phyloP scores from a whole-genome alignment of 495 filamentous ascomycete species.

The Patellaria atrata region DNA sequence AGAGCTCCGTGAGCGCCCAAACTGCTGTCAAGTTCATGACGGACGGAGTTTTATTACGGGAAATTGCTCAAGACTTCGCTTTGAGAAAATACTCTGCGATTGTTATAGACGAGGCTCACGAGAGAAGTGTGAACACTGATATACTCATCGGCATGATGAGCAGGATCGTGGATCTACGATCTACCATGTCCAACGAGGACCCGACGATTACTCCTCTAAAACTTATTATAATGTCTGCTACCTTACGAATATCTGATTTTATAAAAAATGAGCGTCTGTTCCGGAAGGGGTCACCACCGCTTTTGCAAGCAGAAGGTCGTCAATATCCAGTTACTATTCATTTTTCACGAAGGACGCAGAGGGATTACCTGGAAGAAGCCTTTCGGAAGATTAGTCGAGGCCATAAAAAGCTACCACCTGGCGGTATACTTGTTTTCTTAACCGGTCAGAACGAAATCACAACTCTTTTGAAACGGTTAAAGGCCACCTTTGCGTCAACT shows the following conservation, averaged over 20 bases:
- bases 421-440: conserved; percentile 87
- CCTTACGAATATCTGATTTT: conserved; percentile 79
- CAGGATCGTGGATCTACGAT: conserved; percentile 68
- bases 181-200: conserved; percentile 47
- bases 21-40: conserved; percentile 99
- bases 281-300: conserved; percentile 54
- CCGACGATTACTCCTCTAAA: conserved; percentile 51
- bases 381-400: conserved; percentile 80
- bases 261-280: conserved; percentile 73
- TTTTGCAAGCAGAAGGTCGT: conserved; percentile 85
- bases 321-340: conserved; percentile 84
- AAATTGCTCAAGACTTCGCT: conserved; percentile 79
- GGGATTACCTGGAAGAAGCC: conserved; percentile 79
- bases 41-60: conserved; percentile 86
- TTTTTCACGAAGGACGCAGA: conserved; percentile 67
- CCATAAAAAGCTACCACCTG: conserved; percentile 79
- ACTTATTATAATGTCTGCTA: conserved; percentile 97
- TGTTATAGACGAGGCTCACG: conserved; percentile 94
- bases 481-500: conserved; percentile 51
- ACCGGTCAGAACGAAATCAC: conserved; percentile 89
- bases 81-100: conserved; percentile 88
- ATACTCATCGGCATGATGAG: conserved; percentile 94
- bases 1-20: conserved; percentile 63
- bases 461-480: conserved; percentile 60
- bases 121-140: conserved; percentile 93